Base-by-base conservation (phyloP, 2,329 filamentous ascomycete species). In the Sporothrix inflata region DNA sequence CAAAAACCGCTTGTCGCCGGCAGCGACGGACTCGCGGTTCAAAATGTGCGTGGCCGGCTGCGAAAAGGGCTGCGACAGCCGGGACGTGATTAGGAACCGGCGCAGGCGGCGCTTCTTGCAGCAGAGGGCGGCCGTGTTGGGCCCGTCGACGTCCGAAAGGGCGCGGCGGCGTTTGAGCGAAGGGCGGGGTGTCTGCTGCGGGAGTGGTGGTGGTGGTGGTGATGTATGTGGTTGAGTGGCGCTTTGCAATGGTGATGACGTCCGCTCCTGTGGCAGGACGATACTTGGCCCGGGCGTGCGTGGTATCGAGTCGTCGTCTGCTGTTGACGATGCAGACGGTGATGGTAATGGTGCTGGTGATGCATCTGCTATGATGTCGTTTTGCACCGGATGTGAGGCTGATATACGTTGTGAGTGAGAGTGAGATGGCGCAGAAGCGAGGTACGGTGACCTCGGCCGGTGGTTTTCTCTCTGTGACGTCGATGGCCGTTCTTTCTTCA, bases 41-140 rank as follows among this genome's bases (percentile, higher is more conserved):
- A 90, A 84, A 72, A 92, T 91, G 76, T 93, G 90, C 57, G 90
- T 89, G 3, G 91, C 89, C 0, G 91, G 91, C 38, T 87, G 84
- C 0, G 90, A 92, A 79, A 89, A 93, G 1, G 91, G 90, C 65
- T 85, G 86, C 11, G 90, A 92, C 0, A 93, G 87, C 8, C 90
- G 86, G 24, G 90, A 92, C 1, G 91, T 93, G 77, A 92, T 88
- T 57, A 93, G 84, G 24, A 86, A 81, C 2, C 88, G 82, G 0
- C 89, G 85, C 4, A 93, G 81, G 3, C 91, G 85, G 30, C 91
- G 87, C 80, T 93, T 93, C 83, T 94, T 93, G 78, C 81, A 84
- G 78, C 83, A 78, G 72, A 88, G 75, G n/a, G 75, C 76, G 38
- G 83, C 83, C 0, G 86, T 87, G 75, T 84, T 83, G 68, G 83